These are phyloP conservation scores for Sphaerosporella brunnea DNA, from an alignment of 495 filamentous ascomycete species.

Conservation along the genomic window DNA sequence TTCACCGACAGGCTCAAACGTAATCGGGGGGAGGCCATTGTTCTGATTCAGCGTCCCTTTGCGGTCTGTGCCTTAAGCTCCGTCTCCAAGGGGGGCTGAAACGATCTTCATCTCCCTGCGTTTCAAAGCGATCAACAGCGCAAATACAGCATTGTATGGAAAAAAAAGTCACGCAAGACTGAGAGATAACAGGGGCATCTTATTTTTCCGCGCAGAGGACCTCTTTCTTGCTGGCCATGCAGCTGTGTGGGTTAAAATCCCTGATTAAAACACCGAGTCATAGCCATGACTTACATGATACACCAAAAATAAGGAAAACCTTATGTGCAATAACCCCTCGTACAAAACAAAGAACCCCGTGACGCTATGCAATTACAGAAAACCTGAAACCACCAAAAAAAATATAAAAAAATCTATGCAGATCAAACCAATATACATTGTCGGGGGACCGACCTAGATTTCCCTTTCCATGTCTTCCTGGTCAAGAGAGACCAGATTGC, in stretches of 20 bases:
- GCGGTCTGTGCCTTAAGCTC: too few relatives aligned
- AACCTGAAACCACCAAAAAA: neutral
- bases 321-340: neutral
- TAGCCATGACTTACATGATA: neutral
- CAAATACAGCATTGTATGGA: too few relatives aligned
- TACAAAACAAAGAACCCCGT: neutral
- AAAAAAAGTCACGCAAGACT: too few relatives aligned
- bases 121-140: too few relatives aligned
- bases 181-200: too few relatives aligned
- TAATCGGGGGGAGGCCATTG: too few relatives aligned
- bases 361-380: slow-evolving; percentile 7
- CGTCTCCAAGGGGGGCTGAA: too few relatives aligned
- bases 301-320: neutral
- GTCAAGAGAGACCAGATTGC: neutral
- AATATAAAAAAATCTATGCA: neutral
- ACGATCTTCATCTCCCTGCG: too few relatives aligned
- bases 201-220: too few relatives aligned
- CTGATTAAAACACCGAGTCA: slow-evolving; percentile 1
- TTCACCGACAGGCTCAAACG: too few relatives aligned
- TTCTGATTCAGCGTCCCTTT: too few relatives aligned
- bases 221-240: neutral
- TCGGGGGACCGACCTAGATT: too few relatives aligned
- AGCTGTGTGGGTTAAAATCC: slow-evolving; percentile 4
- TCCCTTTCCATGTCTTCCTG: neutral
- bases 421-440: neutral